Evolutionary conservation across 495 filamentous ascomycete genomes (phyloP), one percentile per base, ranked within the genome.

Genomic region (Chaetomium fimeti): DNA sequence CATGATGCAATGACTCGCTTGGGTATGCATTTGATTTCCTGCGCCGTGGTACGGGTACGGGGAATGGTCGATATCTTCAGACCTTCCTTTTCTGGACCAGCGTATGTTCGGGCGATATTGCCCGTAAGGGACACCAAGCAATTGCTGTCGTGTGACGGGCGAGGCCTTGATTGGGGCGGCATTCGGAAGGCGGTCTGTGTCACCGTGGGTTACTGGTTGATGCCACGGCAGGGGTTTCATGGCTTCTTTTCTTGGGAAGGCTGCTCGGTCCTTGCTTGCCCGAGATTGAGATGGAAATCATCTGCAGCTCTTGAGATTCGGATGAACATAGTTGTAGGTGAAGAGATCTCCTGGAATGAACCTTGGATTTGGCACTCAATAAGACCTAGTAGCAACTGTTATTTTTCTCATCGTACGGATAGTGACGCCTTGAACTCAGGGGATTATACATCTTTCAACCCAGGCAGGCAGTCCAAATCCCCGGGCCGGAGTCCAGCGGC

Each of bases 61-160:
- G 3, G 55, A 43, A 4, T 22, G 32, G 18, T 15, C 12, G 32
- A 9, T 13, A 42, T 45, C 38, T 29, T 25, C 40, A 59, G 57
- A 59, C 57, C 57, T 59, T 59, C 57, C 38, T 16, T 56, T 51
- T 16, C 13, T n/a, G 43, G 45, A 11, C 24, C 6, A 60, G 18
- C 6, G 11, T 25, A 6, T 16, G 53, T 16, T 18, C 6, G 42
- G 43, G 24, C 38, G 54, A 66, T 67, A 70, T 65, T 66, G 64
- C 61, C 59, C 60, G 61, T 64, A 67, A 62, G 68, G 61, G 32
- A 51, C 48, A 24, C n/a, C 58, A 40, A 25, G 8, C 6, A 20
- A n/a, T 49, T 20, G 24, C 9, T 9, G 28, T 45, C 28, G 22
- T 22, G 3, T 24, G 4, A 25, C 25, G 15, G 25, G 53, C 12